Base-by-base conservation (phyloP, 106 monocot species). In the Allium fistulosum region DNA sequence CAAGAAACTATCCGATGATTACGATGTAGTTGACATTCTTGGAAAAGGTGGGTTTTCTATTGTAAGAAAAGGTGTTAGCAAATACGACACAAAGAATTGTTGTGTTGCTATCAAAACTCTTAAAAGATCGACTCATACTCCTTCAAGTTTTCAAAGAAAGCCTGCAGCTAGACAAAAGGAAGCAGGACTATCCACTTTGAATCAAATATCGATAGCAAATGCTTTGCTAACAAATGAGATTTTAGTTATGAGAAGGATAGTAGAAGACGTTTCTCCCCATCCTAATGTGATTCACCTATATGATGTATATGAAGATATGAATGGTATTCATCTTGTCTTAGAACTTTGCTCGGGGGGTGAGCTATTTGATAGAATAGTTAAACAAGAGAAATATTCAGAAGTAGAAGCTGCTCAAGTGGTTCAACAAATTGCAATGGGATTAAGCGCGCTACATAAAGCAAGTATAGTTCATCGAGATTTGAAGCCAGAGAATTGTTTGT, bases 341-440 rank as follows among this genome's bases (percentile, higher is more conserved):
- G 88, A 88, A 75, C 81, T 88, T 47, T 88, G 88, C 48, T 84
- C 84, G 3, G 88, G 88, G 48, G 88, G 88, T 2, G 88, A 88
- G 71, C 76, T 88, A 9, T 88, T 88, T 60, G 88, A 88, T 58
- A 66, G 84, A 48, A 88, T 88, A 46, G 67, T 88, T 26, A 47
- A 78, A 12, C 77, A 84, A 0, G 51, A 67, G 11, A 57, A 75
- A n/a, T 88, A 88, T 52, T 73, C 76, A 0, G 88, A 88, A 57
- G 62, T 76, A 11, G 84, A 80, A 45, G 88, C 88, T 14, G 81
- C 88, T 14, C 58, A 59, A 28, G 84, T 88, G 9, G 64, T 84
- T 27, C 53, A 58, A 10, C 84, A 88, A 68, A 81, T 88, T 57
- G 88, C 81, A 11, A 70, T 46, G 0, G 88, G 83, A 10, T 47